These are phyloP conservation scores for Stagonosporopsis tanaceti DNA, from an alignment of 2,329 filamentous ascomycete species.

Conservation along the genomic window DNA sequence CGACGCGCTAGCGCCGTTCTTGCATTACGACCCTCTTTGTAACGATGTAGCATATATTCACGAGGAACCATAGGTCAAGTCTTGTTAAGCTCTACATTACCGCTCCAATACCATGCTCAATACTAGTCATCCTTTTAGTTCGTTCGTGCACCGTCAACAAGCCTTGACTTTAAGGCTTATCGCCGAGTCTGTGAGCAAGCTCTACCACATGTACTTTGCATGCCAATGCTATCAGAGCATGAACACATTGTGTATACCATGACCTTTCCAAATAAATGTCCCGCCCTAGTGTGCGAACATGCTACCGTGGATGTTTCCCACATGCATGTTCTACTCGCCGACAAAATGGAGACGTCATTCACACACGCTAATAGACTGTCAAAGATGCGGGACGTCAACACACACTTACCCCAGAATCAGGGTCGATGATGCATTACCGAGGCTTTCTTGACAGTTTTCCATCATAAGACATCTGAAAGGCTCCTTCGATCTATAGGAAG, in stretches of 20 bases:
- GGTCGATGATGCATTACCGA: conserved; percentile 20
- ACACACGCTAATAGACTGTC: conserved; percentile 17
- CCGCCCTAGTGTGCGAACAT: not conserved
- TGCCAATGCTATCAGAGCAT: not conserved
- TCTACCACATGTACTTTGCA: not conserved
- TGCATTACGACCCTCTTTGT: not conserved
- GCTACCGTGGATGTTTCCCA: not conserved
- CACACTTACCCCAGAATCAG: conserved; percentile 12
- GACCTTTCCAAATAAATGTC: not conserved
- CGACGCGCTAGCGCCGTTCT: not conserved
- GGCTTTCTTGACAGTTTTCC: not conserved
- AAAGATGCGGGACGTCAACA: conserved; percentile 10
- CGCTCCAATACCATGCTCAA: not conserved
- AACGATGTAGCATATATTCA: not conserved
- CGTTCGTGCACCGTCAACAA: not conserved
- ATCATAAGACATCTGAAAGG: conserved; percentile 6
- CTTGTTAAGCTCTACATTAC: not conserved
- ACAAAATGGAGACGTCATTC: conserved; percentile 23
- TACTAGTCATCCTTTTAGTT: not conserved
- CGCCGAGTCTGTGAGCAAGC: not conserved
- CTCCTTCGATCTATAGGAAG: not conserved
- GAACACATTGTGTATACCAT: not conserved
- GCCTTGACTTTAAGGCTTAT: not conserved
- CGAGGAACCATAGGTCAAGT: no score
- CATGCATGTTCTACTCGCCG: conserved; percentile 7